A percentile compares a stretch with the other conserved stretches of the same genome.
Conservation (phyloP, 805 yeast genomes). For the Yamadazyma olivae region DNA sequence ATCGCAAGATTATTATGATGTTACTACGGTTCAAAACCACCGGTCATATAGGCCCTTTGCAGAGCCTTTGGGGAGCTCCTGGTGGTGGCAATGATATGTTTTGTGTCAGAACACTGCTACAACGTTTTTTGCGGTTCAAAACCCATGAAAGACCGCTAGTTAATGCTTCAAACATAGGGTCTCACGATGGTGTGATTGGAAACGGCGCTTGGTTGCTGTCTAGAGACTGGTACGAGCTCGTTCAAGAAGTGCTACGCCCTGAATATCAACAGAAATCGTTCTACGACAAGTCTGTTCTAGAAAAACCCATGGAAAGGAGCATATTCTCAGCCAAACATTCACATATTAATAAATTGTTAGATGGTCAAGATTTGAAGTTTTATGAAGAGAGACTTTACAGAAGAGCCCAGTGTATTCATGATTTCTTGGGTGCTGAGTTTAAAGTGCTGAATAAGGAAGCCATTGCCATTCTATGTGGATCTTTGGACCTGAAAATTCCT, state of each 20-base stretch:
- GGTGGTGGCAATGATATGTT: too few relatives aligned
- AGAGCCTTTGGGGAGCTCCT: too few relatives aligned
- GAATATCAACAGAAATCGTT: conserved; percentile 9
- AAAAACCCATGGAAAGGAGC: not conserved
- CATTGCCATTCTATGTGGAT: conserved; percentile 26
- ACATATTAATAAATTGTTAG: conserved; percentile 2
- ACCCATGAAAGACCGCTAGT: too few relatives aligned
- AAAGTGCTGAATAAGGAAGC: conserved; percentile 21
- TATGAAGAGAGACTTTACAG: not conserved
- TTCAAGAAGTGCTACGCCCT: conserved; percentile 1
- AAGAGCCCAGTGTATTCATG: not conserved
- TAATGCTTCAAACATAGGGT: not conserved
- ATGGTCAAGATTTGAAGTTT: conserved; percentile 9
- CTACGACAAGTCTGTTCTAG: conserved; percentile 13
- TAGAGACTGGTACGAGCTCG: conserved; percentile 4
- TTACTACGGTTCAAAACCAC: not conserved
- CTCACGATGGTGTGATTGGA: not conserved
- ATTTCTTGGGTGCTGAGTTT: conserved; percentile 1
- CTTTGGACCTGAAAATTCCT: conserved; percentile 13
- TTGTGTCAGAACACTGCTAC: too few relatives aligned
- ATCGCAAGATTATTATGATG: conserved; percentile 1
- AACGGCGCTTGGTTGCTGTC: too few relatives aligned
- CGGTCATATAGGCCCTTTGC: too few relatives aligned
- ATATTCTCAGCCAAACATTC: conserved; percentile 3
- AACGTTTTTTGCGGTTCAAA: too few relatives aligned